Evolutionary conservation across 129 eudicot genomes (phyloP), one percentile per base, ranked within the genome.

Genomic region (Lactuca sativa): DNA sequence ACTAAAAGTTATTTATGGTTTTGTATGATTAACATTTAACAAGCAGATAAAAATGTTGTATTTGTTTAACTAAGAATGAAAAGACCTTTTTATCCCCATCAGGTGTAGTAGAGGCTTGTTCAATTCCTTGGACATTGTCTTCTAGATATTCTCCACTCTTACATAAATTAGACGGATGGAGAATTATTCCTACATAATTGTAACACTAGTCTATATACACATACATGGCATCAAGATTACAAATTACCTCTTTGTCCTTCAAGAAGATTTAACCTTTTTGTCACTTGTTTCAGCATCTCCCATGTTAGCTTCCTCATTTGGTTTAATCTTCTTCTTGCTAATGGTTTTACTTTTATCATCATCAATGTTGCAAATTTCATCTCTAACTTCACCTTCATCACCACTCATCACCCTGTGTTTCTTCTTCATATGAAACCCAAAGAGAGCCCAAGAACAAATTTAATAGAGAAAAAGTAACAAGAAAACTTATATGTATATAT

Each of bases 41-140:
- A 18, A 18, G 21, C 21, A 12, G 43, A 66, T 34, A 18, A 65
- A 38, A 38, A 38, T 38, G 43, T 3, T 38, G 43, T 38, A 38
- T 38, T 38, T 38, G 43, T 38, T 1, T 38, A 56, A 9, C 9
- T 53, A 6, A 57, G 56, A 11, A 62, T 63, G n/a, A 59, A 53
- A 49, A 43, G 30, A 92, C 97, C 96, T 92, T 92, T 80, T 74
- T 78, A 52, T 82, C 74, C 67, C 64, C 82, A 59, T 47, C 65
- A 52, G 80, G 79, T 66, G 72, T 33, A 16, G 43, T 56, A 14
- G 84, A 55, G 6, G 44, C 64, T 33, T 72, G 73, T 69, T 73
- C 57, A 1, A 56, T 54, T 65, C 68, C 78, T 73, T 81, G 49
- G 55, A 73, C 77, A 32, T 83, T 84, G 68, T 84, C 83, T 64